phyloP scores from a whole-genome alignment of 2,329 filamentous ascomycete genomes.

The Tolypocladium tropicale region DNA sequence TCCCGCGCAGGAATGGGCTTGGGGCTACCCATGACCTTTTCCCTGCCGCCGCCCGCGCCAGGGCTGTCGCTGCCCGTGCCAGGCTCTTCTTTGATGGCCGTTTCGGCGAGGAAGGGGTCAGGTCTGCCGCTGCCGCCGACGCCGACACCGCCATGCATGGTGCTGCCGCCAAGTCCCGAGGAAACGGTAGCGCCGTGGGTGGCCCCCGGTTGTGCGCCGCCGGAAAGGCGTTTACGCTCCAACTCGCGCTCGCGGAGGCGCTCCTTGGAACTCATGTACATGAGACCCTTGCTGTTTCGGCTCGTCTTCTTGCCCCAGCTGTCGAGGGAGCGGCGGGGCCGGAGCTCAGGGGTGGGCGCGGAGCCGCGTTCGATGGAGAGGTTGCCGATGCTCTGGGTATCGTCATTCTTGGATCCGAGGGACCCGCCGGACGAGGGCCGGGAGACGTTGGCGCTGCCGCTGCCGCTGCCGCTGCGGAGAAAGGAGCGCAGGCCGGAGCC shows the following conservation, averaged over 20 bases:
- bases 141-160: slow-evolving; percentile 17
- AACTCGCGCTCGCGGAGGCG: slow-evolving; percentile 50
- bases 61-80: slow-evolving; percentile 14
- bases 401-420: slow-evolving; percentile 43
- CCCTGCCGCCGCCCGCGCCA: slow-evolving; percentile 5
- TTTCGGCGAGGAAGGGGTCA: slow-evolving; percentile 42
- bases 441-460: slow-evolving; percentile 25
- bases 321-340: slow-evolving; percentile 44
- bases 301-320: slow-evolving; percentile 51
- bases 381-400: slow-evolving; percentile 53
- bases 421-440: slow-evolving; percentile 52
- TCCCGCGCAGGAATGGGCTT: slow-evolving; percentile 55
- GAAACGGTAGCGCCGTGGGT: slow-evolving; percentile 23
- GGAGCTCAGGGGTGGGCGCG: slow-evolving; percentile 38
- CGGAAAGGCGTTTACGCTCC: slow-evolving; percentile 45
- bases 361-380: slow-evolving; percentile 49
- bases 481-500: slow-evolving; percentile 49
- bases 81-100: slow-evolving; percentile 46
- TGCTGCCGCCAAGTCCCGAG: slow-evolving; percentile 13
- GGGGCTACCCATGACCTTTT: slow-evolving; percentile 24
- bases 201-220: slow-evolving; percentile 9
- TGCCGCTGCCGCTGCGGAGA: slow-evolving; percentile 30
- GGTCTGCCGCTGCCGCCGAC: slow-evolving; percentile 17
- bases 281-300: slow-evolving; percentile 46
- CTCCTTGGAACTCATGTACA: slow-evolving; percentile 68